phyloP scores from a whole-genome alignment of 306 rosid genomes.

The Bauhinia variegata region DNA sequence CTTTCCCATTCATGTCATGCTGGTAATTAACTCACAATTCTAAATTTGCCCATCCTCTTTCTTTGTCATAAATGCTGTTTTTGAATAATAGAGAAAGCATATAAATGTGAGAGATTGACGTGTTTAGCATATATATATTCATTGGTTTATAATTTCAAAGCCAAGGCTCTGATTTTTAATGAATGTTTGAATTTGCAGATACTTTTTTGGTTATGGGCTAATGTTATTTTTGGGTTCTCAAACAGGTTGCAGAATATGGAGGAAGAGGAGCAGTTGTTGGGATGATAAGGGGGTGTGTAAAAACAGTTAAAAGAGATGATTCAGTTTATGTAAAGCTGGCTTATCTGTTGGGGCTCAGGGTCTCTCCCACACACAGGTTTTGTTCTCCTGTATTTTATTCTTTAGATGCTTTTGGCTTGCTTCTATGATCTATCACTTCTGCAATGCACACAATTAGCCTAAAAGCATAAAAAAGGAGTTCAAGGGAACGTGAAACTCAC shows the following conservation, averaged over 20 bases:
- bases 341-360: slow-evolving; percentile 88
- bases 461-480: slow-evolving; percentile 25
- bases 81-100: background rate
- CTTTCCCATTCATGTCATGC: slow-evolving; percentile 77
- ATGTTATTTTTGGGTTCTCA: slow-evolving; percentile 8
- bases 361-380: slow-evolving; percentile 82
- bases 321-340: slow-evolving; percentile 65
- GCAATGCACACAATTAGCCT: slow-evolving; percentile 30
- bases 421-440: slow-evolving; percentile 35
- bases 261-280: slow-evolving; percentile 71
- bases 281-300: slow-evolving; percentile 84
- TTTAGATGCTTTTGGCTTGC: slow-evolving; percentile 30
- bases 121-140: background rate
- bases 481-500: slow-evolving; percentile 13
- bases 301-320: slow-evolving; percentile 68
- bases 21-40: slow-evolving; percentile 57
- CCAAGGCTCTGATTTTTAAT: background rate
- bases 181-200: too few relatives aligned
- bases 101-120: background rate
- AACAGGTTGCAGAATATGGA: slow-evolving; percentile 89
- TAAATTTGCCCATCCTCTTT: background rate
- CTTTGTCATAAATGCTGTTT: slow-evolving; percentile 4
- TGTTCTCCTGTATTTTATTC: slow-evolving; percentile 27
- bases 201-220: background rate
- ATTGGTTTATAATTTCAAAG: background rate